A percentile compares a stretch with the other conserved stretches of the same genome.
These are phyloP conservation scores for Flaveria linearis DNA, from an alignment of 129 eudicot genomes.

Conservation along the genomic window DNA sequence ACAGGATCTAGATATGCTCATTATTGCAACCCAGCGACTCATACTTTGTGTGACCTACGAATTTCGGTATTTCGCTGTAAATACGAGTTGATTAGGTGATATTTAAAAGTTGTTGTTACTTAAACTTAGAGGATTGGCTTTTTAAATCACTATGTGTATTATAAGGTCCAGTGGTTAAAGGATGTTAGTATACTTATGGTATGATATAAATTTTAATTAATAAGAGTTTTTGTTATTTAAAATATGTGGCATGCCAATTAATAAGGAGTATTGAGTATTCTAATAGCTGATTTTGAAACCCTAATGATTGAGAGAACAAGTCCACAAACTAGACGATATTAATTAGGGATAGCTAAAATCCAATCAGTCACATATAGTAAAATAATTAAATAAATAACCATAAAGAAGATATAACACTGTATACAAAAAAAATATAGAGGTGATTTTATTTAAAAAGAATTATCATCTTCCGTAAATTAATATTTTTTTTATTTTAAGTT, in stretches of 20 bases:
- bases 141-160: no score
- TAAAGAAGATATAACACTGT: background rate
- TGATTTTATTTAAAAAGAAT: background rate
- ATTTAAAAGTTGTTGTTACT: no score
- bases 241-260: background rate
- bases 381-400: background rate
- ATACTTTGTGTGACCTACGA: no score
- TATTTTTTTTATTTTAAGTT: background rate
- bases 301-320: background rate
- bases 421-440: background rate
- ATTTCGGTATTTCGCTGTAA: no score
- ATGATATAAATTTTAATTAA: background rate
- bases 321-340: background rate
- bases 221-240: background rate
- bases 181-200: no score
- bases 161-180: no score
- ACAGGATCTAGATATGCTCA: no score
- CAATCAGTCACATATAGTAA: background rate
- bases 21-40: no score
- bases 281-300: constrained; percentile 1
- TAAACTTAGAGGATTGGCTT: no score
- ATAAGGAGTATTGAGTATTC: background rate
- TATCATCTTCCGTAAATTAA: background rate
- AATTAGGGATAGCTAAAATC: background rate
- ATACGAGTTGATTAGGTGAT: no score